These are phyloP conservation scores for Botryotinia calthae DNA, from an alignment of 2,329 filamentous ascomycete genomes.

Conservation along the genomic window DNA sequence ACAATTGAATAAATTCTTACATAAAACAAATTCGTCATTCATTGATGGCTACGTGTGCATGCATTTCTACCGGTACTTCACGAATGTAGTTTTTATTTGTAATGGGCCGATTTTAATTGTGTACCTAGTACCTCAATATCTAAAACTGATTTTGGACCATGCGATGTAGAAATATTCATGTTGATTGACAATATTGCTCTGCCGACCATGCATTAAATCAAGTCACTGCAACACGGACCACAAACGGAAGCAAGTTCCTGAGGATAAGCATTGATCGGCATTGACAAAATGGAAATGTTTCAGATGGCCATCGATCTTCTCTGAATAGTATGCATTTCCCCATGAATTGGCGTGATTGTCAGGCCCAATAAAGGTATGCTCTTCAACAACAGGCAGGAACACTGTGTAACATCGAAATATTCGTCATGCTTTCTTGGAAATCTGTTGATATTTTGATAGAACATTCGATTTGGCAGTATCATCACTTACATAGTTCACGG, in stretches of 20 bases:
- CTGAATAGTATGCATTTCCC: background rate
- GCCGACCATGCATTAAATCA: background rate
- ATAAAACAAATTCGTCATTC: too few species aligned
- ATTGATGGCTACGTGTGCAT: background rate
- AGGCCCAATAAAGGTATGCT: background rate
- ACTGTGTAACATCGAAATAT: background rate
- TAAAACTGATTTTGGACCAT: background rate
- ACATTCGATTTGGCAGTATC: background rate
- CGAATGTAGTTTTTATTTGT: background rate
- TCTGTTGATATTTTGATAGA: background rate
- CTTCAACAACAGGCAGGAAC: too few species aligned
- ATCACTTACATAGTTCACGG: background rate
- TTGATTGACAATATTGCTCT: background rate
- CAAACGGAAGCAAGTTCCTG: background rate
- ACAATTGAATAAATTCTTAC: background rate
- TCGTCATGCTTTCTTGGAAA: background rate
- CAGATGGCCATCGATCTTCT: background rate
- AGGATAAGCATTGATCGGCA: background rate
- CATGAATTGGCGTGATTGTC: background rate
- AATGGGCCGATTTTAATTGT: background rate
- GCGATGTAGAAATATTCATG: background rate
- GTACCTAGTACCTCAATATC: background rate
- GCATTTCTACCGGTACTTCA: background rate
- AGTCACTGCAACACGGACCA: background rate
- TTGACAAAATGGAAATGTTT: background rate